phyloP scores from a whole-genome alignment of 2,329 filamentous ascomycete species.

The Fusarium duplospermum region DNA sequence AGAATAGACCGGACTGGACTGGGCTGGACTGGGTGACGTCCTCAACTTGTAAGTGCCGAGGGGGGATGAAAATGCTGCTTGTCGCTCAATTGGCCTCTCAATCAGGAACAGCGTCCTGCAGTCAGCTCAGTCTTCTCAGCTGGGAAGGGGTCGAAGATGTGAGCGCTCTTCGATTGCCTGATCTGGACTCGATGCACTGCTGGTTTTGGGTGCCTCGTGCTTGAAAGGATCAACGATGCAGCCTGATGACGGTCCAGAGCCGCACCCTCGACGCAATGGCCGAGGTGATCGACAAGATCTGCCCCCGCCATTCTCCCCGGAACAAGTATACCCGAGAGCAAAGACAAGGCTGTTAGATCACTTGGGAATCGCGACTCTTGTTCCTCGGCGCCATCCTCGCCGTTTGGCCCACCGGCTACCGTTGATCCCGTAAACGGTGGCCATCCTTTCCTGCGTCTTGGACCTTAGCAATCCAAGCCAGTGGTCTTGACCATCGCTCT shows the following conservation, averaged over 20 bases:
- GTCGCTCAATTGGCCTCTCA: conserved; percentile 21
- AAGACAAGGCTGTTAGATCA: conserved; percentile 29
- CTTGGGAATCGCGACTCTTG: conserved; percentile 16
- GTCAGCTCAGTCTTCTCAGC: conserved; percentile 23
- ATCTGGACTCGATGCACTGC: conserved; percentile 13
- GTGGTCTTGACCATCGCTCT: not conserved
- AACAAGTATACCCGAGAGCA: conserved; percentile 34
- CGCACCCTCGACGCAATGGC: conserved; percentile 28
- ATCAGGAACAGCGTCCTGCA: conserved; percentile 30
- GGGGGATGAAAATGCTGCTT: conserved; percentile 14
- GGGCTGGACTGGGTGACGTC: conserved; percentile 18
- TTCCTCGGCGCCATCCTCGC: not conserved
- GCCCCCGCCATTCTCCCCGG: conserved; percentile 40
- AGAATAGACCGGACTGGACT: conserved; percentile 5
- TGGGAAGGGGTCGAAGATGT: conserved; percentile 14
- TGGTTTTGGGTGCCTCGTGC: conserved; percentile 11
- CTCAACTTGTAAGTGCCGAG: conserved; percentile 27
- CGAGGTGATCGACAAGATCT: conserved; percentile 45
- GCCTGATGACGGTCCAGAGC: conserved; percentile 35
- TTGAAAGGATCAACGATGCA: conserved; percentile 7
- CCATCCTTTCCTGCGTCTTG: not conserved
- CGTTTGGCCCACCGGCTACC: not conserved
- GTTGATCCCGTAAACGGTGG: not conserved
- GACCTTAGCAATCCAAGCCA: not conserved
- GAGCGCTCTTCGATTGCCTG: conserved; percentile 16